Conservation (phyloP, 495 filamentous ascomycete species). For the Hypoxylon perforatum region DNA sequence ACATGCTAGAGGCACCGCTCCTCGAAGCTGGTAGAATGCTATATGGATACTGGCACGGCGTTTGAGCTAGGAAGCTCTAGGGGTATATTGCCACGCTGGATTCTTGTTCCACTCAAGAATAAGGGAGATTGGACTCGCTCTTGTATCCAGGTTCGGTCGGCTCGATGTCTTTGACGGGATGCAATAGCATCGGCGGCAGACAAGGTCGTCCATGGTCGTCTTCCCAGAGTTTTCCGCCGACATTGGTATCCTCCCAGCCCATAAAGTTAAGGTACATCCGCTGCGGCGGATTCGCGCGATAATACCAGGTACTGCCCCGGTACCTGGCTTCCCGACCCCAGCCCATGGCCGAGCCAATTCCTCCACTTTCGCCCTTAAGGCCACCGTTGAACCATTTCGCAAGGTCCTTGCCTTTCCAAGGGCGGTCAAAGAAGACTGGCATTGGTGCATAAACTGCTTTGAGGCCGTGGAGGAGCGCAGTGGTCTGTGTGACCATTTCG, state of each 20-base stretch:
- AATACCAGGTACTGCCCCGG: slow-evolving; percentile 69
- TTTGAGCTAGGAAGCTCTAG: background rate
- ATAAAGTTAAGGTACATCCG: slow-evolving; percentile 72
- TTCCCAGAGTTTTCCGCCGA: slow-evolving; percentile 66
- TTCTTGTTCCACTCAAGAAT: slow-evolving; percentile 21
- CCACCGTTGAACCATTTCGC: slow-evolving; percentile 72
- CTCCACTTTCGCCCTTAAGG: slow-evolving; percentile 58
- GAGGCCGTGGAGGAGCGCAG: slow-evolving; percentile 74
- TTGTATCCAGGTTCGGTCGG: slow-evolving; percentile 54
- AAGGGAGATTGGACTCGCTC: slow-evolving; percentile 47
- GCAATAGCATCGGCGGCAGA: slow-evolving; percentile 66
- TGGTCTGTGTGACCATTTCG: slow-evolving; percentile 76
- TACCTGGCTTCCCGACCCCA: slow-evolving; percentile 66
- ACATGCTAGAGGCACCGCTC: background rate
- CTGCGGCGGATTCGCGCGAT: slow-evolving; percentile 61
- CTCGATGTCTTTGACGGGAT: slow-evolving; percentile 64
- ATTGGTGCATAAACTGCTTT: slow-evolving; percentile 77
- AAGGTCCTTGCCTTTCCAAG: slow-evolving; percentile 66
- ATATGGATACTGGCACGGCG: background rate
- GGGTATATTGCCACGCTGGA: background rate
- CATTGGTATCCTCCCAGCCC: slow-evolving; percentile 63
- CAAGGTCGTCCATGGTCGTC: slow-evolving; percentile 61
- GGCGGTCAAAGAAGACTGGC: slow-evolving; percentile 74
- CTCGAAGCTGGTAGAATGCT: background rate
- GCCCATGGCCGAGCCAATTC: slow-evolving; percentile 60